A percentile compares a stretch with the other conserved stretches of the same genome.
Conservation (phyloP, 495 filamentous ascomycete species). For the Lasiosphaeriaceae sp. region DNA sequence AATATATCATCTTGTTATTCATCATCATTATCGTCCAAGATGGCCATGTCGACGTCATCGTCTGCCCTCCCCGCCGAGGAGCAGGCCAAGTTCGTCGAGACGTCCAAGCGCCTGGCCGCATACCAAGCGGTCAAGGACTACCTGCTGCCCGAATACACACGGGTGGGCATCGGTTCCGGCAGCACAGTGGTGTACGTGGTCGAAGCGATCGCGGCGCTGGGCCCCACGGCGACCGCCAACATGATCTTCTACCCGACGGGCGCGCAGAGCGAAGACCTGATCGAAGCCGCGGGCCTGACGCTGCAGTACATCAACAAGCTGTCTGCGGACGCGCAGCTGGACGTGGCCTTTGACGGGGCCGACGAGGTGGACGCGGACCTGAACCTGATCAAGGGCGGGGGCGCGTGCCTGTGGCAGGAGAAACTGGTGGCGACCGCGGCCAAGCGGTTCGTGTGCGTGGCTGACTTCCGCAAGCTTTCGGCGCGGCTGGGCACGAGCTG, state of each 20-base stretch:
- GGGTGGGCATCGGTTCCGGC: constrained; percentile 90
- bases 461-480: constrained; percentile 86
- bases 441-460: constrained; percentile 88
- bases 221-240: constrained; percentile 50
- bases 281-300: constrained; percentile 68
- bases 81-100: constrained; percentile 55
- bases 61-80: constrained; percentile 18
- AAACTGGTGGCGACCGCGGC: constrained; percentile 87
- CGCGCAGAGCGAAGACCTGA: constrained; percentile 80
- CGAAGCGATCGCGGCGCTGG: constrained; percentile 78
- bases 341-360: constrained; percentile 90
- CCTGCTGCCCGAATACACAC: constrained; percentile 65
- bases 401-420: constrained; percentile 95
- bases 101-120: constrained; percentile 80
- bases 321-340: constrained; percentile 46
- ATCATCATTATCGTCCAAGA: too few species aligned
- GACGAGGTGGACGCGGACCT: constrained; percentile 95
- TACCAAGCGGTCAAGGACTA: constrained; percentile 79
- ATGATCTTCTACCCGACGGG: constrained; percentile 90
- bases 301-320: constrained; percentile 77
- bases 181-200: constrained; percentile 95
- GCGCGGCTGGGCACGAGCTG: constrained; percentile 72
- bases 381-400: constrained; percentile 97
- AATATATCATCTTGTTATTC: too few species aligned
- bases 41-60: constrained; percentile 18